Evolutionary conservation across 495 filamentous ascomycete species (phyloP), one percentile per base, ranked within the genome.

Genomic region (Hypomontagnella submonticulosa): DNA sequence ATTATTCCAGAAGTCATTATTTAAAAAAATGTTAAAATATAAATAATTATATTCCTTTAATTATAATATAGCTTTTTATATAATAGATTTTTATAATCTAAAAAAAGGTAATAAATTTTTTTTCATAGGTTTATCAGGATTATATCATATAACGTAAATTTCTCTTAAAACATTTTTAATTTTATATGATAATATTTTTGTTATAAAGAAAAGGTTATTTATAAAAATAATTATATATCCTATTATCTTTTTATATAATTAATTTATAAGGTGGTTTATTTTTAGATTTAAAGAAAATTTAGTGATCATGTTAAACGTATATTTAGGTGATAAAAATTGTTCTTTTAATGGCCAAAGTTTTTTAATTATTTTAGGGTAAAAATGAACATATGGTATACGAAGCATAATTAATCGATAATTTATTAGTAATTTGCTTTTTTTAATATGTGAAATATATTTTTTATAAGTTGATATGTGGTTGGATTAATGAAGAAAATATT

Each of bases 351-450:
- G 13, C 1, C 13, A 5, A 2, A 42, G 13, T 2, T 42, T 42
- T 15, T 42, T 42, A 42, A 42, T 42, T 13, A 15, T 2, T 42
- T 13, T 3, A 1, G 13, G 13, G 13, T 13, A 42, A 15, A 42
- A 42, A 42, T 42, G 13, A 13, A 42, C 13, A 42, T 42, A 42
- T 15, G 12, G 16, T 15, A 42, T 13, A 15, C 13, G 16, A 5
- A 42, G 13, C n/a, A 42, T 42, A n/a, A 42, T 42, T 42, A 42
- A 42, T 15, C n/a, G 13, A 42, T 42, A 42, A 42, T 42, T 42
- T n/a, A 15, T 3, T 15, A 42, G 13, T 13, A 42, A 42, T 5
- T 12, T 42, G 6, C n/a, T 12, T 42, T 42, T 42, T 13, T 42
- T 13, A 42, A 42, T 15, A 13, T n/a, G 6, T 27, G 6, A 2